A percentile compares a stretch with the other conserved stretches of the same genome.
These are phyloP conservation scores for Scutellaria barbata DNA, from an alignment of 257 asterid genomes.

Conservation along the genomic window DNA sequence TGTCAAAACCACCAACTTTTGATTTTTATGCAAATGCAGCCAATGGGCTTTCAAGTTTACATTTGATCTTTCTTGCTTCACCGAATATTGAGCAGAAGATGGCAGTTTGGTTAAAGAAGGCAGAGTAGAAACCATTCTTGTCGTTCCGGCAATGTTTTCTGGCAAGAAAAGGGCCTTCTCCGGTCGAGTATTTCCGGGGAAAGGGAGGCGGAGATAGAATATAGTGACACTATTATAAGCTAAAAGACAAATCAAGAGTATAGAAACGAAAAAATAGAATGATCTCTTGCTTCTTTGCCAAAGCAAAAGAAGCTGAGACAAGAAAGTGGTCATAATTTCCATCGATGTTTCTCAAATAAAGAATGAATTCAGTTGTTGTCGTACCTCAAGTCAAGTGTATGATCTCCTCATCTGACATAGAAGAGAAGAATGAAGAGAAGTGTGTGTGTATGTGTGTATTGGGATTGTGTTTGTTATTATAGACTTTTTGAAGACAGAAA, in stretches of 20 bases:
- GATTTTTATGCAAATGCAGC: constrained; percentile 45
- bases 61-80: constrained; percentile 42
- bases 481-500: constrained; percentile 12
- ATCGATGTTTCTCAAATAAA: constrained; percentile 37
- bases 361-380: constrained; percentile 31
- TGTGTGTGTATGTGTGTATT: background rate
- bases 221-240: constrained; percentile 61
- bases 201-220: constrained; percentile 57
- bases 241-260: constrained; percentile 57
- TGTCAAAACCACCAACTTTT: constrained; percentile 39
- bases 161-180: constrained; percentile 45
- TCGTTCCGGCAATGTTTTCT: constrained; percentile 44
- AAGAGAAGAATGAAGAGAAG: constrained; percentile 20
- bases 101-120: constrained; percentile 39
- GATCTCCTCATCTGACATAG: constrained; percentile 5
- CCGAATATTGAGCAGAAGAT: constrained; percentile 40
- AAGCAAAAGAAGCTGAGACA: constrained; percentile 42
- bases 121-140: constrained; percentile 44
- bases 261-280: constrained; percentile 51
- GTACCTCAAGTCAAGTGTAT: constrained; percentile 13
- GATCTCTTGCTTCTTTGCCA: constrained; percentile 50
- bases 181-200: constrained; percentile 44
- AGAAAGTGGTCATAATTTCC: constrained; percentile 34
- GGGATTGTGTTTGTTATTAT: constrained; percentile 20
- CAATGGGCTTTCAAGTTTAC: constrained; percentile 46